Base-by-base conservation (phyloP, 2,329 filamentous ascomycete genomes). In the Colletotrichum caudatum region DNA sequence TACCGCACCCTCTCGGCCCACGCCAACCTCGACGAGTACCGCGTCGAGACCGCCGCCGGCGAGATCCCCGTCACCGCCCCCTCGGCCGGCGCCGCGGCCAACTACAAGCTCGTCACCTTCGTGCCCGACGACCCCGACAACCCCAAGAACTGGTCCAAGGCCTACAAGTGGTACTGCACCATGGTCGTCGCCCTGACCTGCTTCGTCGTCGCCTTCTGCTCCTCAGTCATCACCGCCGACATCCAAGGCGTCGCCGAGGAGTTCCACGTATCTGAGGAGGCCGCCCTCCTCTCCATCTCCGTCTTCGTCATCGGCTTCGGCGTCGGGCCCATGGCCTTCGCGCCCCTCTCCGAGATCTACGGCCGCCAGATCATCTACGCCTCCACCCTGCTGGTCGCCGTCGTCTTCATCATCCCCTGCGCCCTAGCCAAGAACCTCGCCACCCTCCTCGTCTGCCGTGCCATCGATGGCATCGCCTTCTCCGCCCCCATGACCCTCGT, bases 401-500 rank as follows among this genome's bases (percentile, higher is more conserved):
- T 95, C 37, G 81, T 96, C 60, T 96, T 96, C 81, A 87, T 94
- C 74, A 93, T 97, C 71, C 93, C 93, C 1, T 93, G 92, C 74
- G 93, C 93, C 1, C 88, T 95, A 0, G 85, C 93, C 5, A 85
- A 91, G 76, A 96, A 95, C 75, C 93, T 95, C 39, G 87, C 82
- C 29, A 96, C 93, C 0, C 86, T 97, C 9, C 84, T 97, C 7
- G 90, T 94, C 35, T 94, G 91, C 78, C 89, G 94, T 73, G 84
- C 90, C 57, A 93, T 97, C 71, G 93, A 94, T 73, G 94, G 94
- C 57, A 93, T 96, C 67, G 92, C 92, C 7, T 95, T 95, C 78
- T 94, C 92, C 14, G 93, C 93, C 0, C 93, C 94, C 2, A 95
- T 97, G 92, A 95, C 93, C 0, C 86, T 96, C 1, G 93, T 95